Conservation (phyloP, 805 yeast genomes). For the Kuraishia molischiana region DNA sequence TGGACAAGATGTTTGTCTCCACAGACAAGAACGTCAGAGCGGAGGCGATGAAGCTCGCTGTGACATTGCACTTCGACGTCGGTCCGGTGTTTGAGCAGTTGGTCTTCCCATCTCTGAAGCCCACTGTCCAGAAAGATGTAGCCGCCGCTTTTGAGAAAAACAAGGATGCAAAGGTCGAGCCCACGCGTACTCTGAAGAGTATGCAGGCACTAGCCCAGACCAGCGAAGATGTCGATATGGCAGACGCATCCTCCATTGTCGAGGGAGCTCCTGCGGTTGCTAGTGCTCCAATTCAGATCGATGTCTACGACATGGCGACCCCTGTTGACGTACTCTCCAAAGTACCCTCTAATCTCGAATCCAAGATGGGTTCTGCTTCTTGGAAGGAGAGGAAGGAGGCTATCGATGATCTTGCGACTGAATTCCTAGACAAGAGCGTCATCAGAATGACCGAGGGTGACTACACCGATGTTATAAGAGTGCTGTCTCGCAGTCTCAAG, state of each 20-base stretch:
- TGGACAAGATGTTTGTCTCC: slow-evolving; percentile 71
- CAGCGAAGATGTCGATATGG: slow-evolving; percentile 25
- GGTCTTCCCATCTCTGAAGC: slow-evolving; percentile 67
- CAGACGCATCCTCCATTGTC: slow-evolving; percentile 14
- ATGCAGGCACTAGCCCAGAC: slow-evolving; percentile 10
- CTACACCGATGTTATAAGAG: slow-evolving; percentile 51
- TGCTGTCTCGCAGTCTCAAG: slow-evolving; percentile 62
- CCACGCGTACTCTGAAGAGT: slow-evolving; percentile 41
- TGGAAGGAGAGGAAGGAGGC: slow-evolving; percentile 94
- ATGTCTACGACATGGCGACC: slow-evolving; percentile 62
- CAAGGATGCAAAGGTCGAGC: slow-evolving; percentile 20
- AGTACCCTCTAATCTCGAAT: slow-evolving; percentile 53
- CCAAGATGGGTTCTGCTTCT: slow-evolving; percentile 39
- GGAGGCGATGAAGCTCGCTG: slow-evolving; percentile 60
- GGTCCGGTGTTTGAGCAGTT: slow-evolving; percentile 52
- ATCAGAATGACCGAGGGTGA: slow-evolving; percentile 51
- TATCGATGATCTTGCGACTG: slow-evolving; percentile 49
- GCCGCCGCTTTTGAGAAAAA: slow-evolving; percentile 54
- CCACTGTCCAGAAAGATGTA: slow-evolving; percentile 85
- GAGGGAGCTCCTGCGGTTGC: slow-evolving; percentile 11
- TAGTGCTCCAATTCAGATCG: slow-evolving; percentile 24
- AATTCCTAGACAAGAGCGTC: slow-evolving; percentile 30
- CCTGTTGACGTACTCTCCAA: slow-evolving; percentile 59
- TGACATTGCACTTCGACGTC: slow-evolving; percentile 66
- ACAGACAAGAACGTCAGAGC: slow-evolving; percentile 82